phyloP scores from a whole-genome alignment of 768 basidiomycete species.

The Kwoniella heveanensis region DNA sequence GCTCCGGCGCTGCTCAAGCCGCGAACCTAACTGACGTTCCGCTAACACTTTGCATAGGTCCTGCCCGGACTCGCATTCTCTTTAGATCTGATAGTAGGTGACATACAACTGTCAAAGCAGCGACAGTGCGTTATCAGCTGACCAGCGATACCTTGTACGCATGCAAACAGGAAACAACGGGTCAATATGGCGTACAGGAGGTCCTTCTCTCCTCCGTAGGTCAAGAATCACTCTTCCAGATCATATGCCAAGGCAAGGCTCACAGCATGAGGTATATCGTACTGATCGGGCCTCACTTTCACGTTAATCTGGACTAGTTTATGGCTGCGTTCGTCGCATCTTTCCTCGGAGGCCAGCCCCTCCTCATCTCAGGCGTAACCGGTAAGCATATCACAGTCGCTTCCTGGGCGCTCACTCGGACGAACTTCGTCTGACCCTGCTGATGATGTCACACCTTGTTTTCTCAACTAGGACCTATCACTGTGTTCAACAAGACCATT shows the following conservation, averaged over 20 bases:
- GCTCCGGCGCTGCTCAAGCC: not conserved
- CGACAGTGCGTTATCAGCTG: not conserved
- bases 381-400: constrained; percentile 61
- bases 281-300: too few relatives aligned
- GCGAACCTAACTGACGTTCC: not conserved
- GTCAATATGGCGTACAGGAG: constrained; percentile 85
- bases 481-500: constrained; percentile 88
- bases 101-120: not conserved
- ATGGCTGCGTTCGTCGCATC: constrained; percentile 88
- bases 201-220: constrained; percentile 62
- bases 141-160: not conserved
- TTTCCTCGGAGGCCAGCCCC: constrained; percentile 82
- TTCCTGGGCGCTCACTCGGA: too few relatives aligned
- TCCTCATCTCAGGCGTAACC: constrained; percentile 89
- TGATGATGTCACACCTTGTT: constrained; percentile 1
- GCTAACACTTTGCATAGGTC: constrained; percentile 61
- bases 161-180: constrained; percentile 67
- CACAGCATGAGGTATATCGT: not conserved
- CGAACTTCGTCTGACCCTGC: not conserved
- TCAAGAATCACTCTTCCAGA: too few relatives aligned
- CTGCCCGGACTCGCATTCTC: constrained; percentile 90
- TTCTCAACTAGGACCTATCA: constrained; percentile 70
- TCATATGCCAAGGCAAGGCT: too few relatives aligned
- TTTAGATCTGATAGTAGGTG: constrained; percentile 69
- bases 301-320: constrained; percentile 63